Percentiles rank a stretch among this genome's conserved stretches.
Conservation (phyloP, 768 basidiomycete genomes). For the Naganishia vaughanmartiniae region DNA sequence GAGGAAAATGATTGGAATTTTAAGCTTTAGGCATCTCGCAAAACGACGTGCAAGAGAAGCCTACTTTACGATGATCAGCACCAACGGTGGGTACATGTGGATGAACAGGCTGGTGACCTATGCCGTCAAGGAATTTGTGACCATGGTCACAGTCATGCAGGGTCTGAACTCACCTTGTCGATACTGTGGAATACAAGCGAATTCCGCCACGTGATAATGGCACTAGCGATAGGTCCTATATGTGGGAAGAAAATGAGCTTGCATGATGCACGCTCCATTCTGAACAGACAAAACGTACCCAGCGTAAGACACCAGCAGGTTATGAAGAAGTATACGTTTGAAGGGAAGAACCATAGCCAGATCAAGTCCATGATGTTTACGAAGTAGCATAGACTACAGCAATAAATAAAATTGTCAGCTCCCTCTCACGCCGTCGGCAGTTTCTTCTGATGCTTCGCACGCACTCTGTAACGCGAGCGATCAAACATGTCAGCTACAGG, state of each 20-base stretch:
- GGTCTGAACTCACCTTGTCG: slow-evolving; percentile 62
- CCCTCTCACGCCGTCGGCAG: not conserved
- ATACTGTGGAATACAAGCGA: slow-evolving; percentile 95
- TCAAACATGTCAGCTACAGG: slow-evolving; percentile 6
- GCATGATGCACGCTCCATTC: not conserved
- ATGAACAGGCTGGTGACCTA: slow-evolving; percentile 85
- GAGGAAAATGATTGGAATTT: not conserved
- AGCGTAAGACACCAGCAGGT: slow-evolving; percentile 91
- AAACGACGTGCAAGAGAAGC: not conserved
- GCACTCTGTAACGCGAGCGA: slow-evolving; percentile 9
- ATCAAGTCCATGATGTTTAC: slow-evolving; percentile 86
- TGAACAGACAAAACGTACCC: slow-evolving; percentile 54
- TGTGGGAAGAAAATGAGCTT: not conserved
- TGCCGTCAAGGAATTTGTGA: not conserved
- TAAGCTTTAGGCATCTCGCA: not conserved
- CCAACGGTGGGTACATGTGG: slow-evolving; percentile 87
- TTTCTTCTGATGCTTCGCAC: not conserved
- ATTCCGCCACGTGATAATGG: slow-evolving; percentile 97
- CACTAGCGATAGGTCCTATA: slow-evolving; percentile 73
- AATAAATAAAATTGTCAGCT: slow-evolving; percentile 43
- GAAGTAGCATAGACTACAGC: slow-evolving; percentile 70
- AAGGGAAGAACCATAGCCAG: slow-evolving; percentile 86
- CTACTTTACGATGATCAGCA: slow-evolving; percentile 74
- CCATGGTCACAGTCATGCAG: not conserved
- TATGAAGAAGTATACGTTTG: slow-evolving; percentile 72